Evolutionary conservation across 805 yeast genomes (phyloP).

Genomic region (Metschnikowia henanensis): DNA sequence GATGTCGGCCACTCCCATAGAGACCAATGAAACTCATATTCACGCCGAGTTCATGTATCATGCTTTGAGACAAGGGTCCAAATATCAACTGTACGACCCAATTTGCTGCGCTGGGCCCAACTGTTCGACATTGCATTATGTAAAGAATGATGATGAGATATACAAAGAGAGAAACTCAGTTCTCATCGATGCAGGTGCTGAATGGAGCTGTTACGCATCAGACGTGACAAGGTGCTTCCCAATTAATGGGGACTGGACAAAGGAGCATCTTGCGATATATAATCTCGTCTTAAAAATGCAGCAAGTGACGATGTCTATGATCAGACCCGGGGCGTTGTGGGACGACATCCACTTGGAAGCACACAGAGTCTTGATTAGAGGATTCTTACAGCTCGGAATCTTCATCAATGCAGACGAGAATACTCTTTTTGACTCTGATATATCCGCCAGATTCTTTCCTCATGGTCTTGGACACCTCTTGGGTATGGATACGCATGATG

Average conservation of each 20-base stretch:
- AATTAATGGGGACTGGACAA: conserved; percentile 82
- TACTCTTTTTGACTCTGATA: conserved; percentile 68
- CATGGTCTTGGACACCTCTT: conserved; percentile 94
- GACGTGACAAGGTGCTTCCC: conserved; percentile 98
- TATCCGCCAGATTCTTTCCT: conserved; percentile 83
- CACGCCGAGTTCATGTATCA: conserved; percentile 97
- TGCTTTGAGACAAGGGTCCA: conserved; percentile 91
- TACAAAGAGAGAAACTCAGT: conserved; percentile 63
- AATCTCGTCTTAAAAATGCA: conserved; percentile 85
- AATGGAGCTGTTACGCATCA: conserved; percentile 89
- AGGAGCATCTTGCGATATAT: conserved; percentile 83
- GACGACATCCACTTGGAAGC: conserved; percentile 80
- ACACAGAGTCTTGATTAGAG: conserved; percentile 72
- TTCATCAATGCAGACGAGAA: conserved; percentile 59
- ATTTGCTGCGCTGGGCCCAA: conserved; percentile 93
- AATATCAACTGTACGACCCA: conserved; percentile 87
- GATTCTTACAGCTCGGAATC: conserved; percentile 72
- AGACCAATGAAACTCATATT: conserved; percentile 82
- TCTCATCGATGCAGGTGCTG: conserved; percentile 95
- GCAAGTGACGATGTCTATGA: conserved; percentile 59
- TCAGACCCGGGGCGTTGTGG: conserved; percentile 85
- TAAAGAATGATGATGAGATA: conserved; percentile 63
- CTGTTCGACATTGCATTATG: conserved; percentile 89
- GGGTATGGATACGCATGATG: conserved; percentile 97
- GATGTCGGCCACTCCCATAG: conserved; percentile 90